Evolutionary conservation across 805 yeast genomes (phyloP).

Genomic region (Wickerhamomyces queroliae): DNA sequence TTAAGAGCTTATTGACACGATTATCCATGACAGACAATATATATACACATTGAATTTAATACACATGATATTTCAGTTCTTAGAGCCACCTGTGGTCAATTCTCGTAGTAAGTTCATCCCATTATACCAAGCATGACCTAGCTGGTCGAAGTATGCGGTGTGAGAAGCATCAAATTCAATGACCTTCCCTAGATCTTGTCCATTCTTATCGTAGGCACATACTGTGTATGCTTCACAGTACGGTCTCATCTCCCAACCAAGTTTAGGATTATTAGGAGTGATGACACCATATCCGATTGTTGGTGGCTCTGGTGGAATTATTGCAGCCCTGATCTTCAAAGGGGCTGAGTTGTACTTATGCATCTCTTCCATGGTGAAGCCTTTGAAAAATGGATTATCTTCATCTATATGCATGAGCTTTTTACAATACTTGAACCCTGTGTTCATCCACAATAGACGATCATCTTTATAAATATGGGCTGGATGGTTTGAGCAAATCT

Average conservation of each 20-base stretch:
- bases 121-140: conserved; percentile 11
- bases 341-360: conserved; percentile 27
- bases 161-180: conserved; percentile 6
- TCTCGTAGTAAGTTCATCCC: conserved; percentile 1
- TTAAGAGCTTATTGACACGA: too few species aligned
- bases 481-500: conserved; percentile 51
- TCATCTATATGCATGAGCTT: conserved; percentile 17
- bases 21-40: neutral
- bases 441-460: conserved; percentile 47
- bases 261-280: too few species aligned
- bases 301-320: conserved; percentile 47
- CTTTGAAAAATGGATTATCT: conserved; percentile 7
- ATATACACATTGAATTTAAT: too few species aligned
- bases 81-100: too few species aligned
- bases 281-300: too few species aligned
- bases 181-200: conserved; percentile 5
- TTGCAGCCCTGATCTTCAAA: conserved; percentile 33
- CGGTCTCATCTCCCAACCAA: conserved; percentile 43
- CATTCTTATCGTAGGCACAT: conserved; percentile 47
- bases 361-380: conserved; percentile 13
- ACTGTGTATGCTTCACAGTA: conserved; percentile 48
- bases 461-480: conserved; percentile 45
- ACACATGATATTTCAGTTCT: too few species aligned
- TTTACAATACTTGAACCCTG: conserved; percentile 45
- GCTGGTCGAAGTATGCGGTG: neutral